Evolutionary conservation across 164 flowering plant genomes (phyloP).

Genomic region (Umbellularia californica): DNA sequence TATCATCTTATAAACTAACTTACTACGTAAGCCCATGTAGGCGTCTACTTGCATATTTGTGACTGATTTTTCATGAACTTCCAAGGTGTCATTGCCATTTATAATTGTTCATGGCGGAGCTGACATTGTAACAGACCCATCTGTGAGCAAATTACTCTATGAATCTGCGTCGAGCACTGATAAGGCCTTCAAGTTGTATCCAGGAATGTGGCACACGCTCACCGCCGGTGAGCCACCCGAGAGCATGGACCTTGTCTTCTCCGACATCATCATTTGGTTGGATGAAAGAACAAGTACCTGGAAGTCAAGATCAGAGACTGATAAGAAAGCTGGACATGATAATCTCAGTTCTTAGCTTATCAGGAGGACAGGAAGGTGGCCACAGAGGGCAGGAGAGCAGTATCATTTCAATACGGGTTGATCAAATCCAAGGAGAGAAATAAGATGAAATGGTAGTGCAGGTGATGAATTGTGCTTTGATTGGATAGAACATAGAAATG

Average conservation of each 20-base stretch:
- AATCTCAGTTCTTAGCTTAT: not conserved
- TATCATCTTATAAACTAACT: too few species aligned
- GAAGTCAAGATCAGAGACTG: conserved; percentile 44
- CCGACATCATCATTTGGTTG: conserved; percentile 61
- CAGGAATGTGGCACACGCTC: conserved; percentile 81
- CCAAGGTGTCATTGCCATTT: conserved; percentile 62
- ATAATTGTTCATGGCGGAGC: conserved; percentile 71
- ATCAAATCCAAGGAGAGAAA: too few species aligned
- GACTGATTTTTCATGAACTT: not conserved
- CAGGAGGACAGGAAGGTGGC: not conserved
- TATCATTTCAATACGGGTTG: too few species aligned
- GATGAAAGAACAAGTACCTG: conserved; percentile 28
- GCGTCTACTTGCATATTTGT: too few species aligned
- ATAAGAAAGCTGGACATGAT: conserved; percentile 36
- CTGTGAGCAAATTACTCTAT: conserved; percentile 44
- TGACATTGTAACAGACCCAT: conserved; percentile 66
- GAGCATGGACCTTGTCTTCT: conserved; percentile 47
- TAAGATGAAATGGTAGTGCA: too few species aligned
- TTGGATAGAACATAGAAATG: too few species aligned
- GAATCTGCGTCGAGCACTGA: conserved; percentile 56
- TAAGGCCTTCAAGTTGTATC: conserved; percentile 69
- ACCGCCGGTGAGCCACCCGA: conserved; percentile 63
- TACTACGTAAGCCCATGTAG: too few species aligned
- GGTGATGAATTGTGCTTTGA: too few species aligned
- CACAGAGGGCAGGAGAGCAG: not conserved